Conservation (phyloP, 1,284 basidiomycete species). For the Pulchroboletus neoregius region DNA sequence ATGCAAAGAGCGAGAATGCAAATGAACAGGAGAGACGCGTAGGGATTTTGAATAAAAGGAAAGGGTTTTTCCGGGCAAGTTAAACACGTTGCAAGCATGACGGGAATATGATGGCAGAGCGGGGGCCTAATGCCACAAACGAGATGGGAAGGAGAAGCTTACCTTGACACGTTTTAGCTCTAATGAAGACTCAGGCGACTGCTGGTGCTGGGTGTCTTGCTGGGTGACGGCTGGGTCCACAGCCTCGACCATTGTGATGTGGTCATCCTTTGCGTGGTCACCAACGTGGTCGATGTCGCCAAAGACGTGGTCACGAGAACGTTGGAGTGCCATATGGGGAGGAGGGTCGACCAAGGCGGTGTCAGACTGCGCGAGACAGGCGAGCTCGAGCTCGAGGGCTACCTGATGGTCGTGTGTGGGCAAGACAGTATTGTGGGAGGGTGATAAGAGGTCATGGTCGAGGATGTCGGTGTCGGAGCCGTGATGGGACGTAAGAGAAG, state of each 20-base stretch:
- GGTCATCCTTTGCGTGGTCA: constrained; percentile 34
- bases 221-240: constrained; percentile 35
- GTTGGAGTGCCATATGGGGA: constrained; percentile 30
- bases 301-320: constrained; percentile 35
- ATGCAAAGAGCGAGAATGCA: constrained; percentile 27
- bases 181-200: constrained; percentile 34
- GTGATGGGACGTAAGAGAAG: constrained; percentile 31
- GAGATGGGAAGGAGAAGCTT: constrained; percentile 28
- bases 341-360: constrained; percentile 26
- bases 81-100: constrained; percentile 29
- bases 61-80: constrained; percentile 7
- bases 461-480: constrained; percentile 29
- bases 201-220: constrained; percentile 37
- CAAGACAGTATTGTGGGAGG: constrained; percentile 30
- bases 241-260: constrained; percentile 35
- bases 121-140: constrained; percentile 13
- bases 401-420: constrained; percentile 29
- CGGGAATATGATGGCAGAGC: constrained; percentile 17
- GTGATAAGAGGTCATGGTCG: constrained; percentile 35
- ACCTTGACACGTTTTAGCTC: constrained; percentile 43
- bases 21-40: constrained; percentile 21
- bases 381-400: constrained; percentile 29
- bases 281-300: constrained; percentile 36
- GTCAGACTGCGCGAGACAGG: constrained; percentile 31
- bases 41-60: constrained; percentile 19